Conservation (phyloP, 2,329 filamentous ascomycete species). For the Dactylellina sp. region DNA sequence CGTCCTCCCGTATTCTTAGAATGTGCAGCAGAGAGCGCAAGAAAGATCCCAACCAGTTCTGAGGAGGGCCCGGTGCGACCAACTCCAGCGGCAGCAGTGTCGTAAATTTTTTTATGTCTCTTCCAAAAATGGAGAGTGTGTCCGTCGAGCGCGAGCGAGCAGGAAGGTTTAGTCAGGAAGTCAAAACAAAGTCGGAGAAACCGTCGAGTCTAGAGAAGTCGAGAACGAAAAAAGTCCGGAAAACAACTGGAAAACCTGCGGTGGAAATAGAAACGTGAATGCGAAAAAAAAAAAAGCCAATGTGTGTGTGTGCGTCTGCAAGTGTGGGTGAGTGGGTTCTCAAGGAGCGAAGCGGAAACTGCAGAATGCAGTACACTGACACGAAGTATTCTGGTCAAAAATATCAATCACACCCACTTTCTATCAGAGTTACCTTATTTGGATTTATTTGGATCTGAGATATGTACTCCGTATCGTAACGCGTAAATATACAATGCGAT, state of each 20-base stretch:
- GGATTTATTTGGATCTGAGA: conserved; percentile 16
- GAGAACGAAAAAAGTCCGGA: conserved; percentile 24
- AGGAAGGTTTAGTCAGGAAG: conserved; percentile 18
- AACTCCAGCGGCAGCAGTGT: conserved; percentile 33
- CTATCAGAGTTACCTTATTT: conserved; percentile 34
- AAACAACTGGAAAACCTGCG: conserved; percentile 10
- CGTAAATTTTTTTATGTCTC: conserved; percentile 18
- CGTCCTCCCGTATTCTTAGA: too few species aligned
- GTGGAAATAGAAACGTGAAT: conserved; percentile 10
- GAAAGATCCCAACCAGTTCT: too few species aligned
- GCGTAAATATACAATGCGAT: conserved; percentile 40
- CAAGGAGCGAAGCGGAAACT: conserved; percentile 46
- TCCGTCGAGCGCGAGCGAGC: conserved; percentile 3
- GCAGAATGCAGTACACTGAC: conserved; percentile 44
- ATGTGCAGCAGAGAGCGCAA: too few species aligned
- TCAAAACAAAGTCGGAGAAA: conserved; percentile 17
- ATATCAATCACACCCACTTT: conserved; percentile 24
- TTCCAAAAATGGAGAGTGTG: conserved; percentile 21
- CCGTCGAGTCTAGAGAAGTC: conserved; percentile 15
- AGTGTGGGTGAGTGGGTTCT: conserved; percentile 27
- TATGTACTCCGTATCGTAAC: conserved; percentile 37
- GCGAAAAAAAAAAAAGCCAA: background rate
- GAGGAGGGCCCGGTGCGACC: conserved; percentile 28
- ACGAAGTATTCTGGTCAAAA: conserved; percentile 43
- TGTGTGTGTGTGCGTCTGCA: background rate